phyloP scores from a whole-genome alignment of 1,284 basidiomycete species.

The Moniliophthora roreri region DNA sequence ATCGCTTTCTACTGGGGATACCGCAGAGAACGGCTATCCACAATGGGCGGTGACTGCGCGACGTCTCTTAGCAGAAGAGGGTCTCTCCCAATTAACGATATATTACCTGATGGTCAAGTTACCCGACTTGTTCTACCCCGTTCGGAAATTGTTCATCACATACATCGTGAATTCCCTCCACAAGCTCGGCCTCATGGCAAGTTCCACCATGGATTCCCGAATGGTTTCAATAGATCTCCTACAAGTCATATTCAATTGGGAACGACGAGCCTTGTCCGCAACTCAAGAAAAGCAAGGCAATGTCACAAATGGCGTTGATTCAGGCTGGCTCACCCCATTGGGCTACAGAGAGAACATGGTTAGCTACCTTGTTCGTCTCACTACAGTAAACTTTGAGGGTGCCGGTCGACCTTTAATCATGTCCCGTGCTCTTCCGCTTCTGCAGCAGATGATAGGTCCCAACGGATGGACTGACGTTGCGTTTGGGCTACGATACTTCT shows the following conservation, averaged over 20 bases:
- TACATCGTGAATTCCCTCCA: constrained; percentile 91
- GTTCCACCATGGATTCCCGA: constrained; percentile 81
- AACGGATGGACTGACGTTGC: constrained; percentile 93
- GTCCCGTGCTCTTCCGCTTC: constrained; percentile 76
- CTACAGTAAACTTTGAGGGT: constrained; percentile 74
- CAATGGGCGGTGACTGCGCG: constrained; percentile 92
- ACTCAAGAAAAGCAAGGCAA: constrained; percentile 20
- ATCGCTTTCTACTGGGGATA: constrained; percentile 67
- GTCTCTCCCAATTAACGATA: constrained; percentile 83
- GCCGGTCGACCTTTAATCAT: constrained; percentile 65
- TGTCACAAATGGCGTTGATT: constrained; percentile 21
- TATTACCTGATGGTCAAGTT: constrained; percentile 94
- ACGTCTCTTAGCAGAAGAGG: constrained; percentile 89
- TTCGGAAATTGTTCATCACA: constrained; percentile 93
- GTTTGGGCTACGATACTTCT: constrained; percentile 89
- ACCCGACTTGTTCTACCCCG: constrained; percentile 90
- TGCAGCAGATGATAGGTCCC: constrained; percentile 80
- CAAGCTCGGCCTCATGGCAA: constrained; percentile 81
- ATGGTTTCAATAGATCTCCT: constrained; percentile 81
- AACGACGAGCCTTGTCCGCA: constrained; percentile 54
- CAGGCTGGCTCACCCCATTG: constrained; percentile 74
- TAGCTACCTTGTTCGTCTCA: constrained; percentile 90
- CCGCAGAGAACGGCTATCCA: constrained; percentile 62
- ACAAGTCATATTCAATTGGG: constrained; percentile 89
- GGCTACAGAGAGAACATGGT: constrained; percentile 87